These are phyloP conservation scores for Staphylotrichum longicolle DNA, from an alignment of 495 filamentous ascomycete species.

Conservation along the genomic window DNA sequence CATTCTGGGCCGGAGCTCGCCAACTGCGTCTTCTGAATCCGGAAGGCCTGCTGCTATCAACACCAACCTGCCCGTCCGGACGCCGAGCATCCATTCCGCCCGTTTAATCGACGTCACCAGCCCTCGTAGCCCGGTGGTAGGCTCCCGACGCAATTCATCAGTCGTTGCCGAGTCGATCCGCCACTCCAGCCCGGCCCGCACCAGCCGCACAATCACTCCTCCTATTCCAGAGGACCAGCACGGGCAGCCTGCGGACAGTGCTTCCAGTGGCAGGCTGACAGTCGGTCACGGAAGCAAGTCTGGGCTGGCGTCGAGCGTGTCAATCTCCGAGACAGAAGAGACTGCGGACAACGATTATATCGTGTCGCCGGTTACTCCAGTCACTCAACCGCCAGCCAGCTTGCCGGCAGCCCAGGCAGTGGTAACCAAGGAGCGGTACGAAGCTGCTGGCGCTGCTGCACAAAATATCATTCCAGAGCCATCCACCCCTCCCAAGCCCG, in stretches of 20 bases:
- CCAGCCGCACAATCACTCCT: slow-evolving; percentile 42
- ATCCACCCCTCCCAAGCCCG: slow-evolving; percentile 24
- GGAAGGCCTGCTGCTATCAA: slow-evolving; percentile 40
- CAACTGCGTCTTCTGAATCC: slow-evolving; percentile 42
- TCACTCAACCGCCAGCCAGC: slow-evolving; percentile 6
- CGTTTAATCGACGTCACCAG: slow-evolving; percentile 54
- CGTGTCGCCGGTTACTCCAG: slow-evolving; percentile 18
- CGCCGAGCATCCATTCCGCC: slow-evolving; percentile 53
- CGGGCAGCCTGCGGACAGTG: slow-evolving; percentile 24
- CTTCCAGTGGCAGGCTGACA: slow-evolving; percentile 21
- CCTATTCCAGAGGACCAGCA: slow-evolving; percentile 39
- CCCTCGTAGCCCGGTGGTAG: slow-evolving; percentile 43
- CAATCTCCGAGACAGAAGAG: slow-evolving; percentile 41
- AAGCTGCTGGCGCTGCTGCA: slow-evolving; percentile 16
- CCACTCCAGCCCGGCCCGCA: slow-evolving; percentile 33
- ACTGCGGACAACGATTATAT: slow-evolving; percentile 18
- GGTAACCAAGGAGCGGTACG: slow-evolving; percentile 6
- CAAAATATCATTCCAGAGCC: slow-evolving; percentile 11
- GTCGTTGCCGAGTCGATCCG: slow-evolving; percentile 40
- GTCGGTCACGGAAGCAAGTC: slow-evolving; percentile 24
- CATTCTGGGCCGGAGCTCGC: slow-evolving; percentile 46
- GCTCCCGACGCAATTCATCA: slow-evolving; percentile 44
- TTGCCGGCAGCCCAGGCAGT: slow-evolving; percentile 22
- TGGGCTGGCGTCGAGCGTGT: slow-evolving; percentile 27
- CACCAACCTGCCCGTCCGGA: slow-evolving; percentile 41